These are phyloP conservation scores for Eucommia ulmoides DNA, from an alignment of 257 asterid genomes.

Conservation along the genomic window DNA sequence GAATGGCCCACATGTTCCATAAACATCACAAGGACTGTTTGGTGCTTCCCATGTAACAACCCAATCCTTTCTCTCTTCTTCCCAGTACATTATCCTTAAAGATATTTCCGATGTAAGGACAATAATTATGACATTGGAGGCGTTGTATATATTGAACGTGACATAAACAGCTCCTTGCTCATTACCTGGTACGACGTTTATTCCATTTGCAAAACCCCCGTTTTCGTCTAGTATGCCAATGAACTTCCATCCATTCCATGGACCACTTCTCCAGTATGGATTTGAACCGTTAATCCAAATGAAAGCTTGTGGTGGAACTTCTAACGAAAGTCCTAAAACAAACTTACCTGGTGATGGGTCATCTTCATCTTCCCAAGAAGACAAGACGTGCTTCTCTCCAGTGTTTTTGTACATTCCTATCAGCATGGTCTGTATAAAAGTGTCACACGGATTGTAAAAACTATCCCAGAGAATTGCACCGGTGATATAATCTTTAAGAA, in stretches of 20 bases:
- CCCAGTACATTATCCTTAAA: constrained; percentile 9
- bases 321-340: too few species aligned
- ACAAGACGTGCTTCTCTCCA: too few species aligned
- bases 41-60: neutral
- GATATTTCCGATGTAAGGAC: constrained; percentile 13
- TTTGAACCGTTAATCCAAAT: constrained; percentile 11
- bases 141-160: constrained; percentile 3
- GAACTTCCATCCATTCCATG: constrained; percentile 19
- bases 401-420: too few species aligned
- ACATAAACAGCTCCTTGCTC: constrained; percentile 1
- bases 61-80: constrained; percentile 10
- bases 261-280: constrained; percentile 36
- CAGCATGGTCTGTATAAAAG: too few species aligned
- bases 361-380: too few species aligned
- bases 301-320: too few species aligned
- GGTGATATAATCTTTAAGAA: too few species aligned
- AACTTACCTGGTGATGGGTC: too few species aligned
- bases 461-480: too few species aligned
- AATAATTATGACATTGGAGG: constrained; percentile 11
- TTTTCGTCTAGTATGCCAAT: constrained; percentile 6
- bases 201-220: constrained; percentile 2
- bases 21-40: constrained; percentile 17
- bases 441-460: too few species aligned
- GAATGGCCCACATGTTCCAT: constrained; percentile 26
- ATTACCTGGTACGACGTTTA: constrained; percentile 3